Conservation (phyloP, 2,329 filamentous ascomycete species). For the Geosmithia flava region DNA sequence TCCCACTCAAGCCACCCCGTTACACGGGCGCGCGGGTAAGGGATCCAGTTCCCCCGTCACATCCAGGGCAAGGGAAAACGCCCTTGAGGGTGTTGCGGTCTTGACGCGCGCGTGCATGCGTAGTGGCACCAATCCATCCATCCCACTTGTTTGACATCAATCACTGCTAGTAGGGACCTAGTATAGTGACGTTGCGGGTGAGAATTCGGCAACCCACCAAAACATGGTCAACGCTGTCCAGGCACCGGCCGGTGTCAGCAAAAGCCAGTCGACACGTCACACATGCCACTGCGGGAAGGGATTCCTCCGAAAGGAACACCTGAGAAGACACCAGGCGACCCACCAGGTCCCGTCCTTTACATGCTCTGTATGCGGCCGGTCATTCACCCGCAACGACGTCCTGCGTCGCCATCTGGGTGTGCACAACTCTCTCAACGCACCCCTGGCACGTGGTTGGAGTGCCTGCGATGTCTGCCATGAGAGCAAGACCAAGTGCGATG, state of each 20-base stretch:
- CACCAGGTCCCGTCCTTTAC: constrained; percentile 20
- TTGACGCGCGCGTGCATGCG: too few relatives aligned
- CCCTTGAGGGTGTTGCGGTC: too few relatives aligned
- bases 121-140: too few relatives aligned
- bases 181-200: too few relatives aligned
- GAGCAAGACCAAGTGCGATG: constrained; percentile 32
- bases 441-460: constrained; percentile 19
- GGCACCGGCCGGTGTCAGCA: not conserved
- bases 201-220: not conserved
- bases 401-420: constrained; percentile 22
- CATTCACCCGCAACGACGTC: constrained; percentile 25
- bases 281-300: constrained; percentile 24
- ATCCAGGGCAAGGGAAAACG: too few relatives aligned
- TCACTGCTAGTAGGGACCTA: too few relatives aligned
- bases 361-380: constrained; percentile 22
- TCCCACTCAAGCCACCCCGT: too few relatives aligned
- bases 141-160: too few relatives aligned
- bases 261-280: not conserved
- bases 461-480: constrained; percentile 30
- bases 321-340: constrained; percentile 24
- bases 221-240: not conserved
- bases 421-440: constrained; percentile 15
- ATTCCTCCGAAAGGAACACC: constrained; percentile 26
- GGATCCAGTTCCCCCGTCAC: too few relatives aligned
- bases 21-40: too few relatives aligned